Percentiles rank a stretch among this genome's conserved stretches.
Evolutionary conservation across 2,329 filamentous ascomycete genomes (phyloP).

Genomic region (Alternaria ventricosa): DNA sequence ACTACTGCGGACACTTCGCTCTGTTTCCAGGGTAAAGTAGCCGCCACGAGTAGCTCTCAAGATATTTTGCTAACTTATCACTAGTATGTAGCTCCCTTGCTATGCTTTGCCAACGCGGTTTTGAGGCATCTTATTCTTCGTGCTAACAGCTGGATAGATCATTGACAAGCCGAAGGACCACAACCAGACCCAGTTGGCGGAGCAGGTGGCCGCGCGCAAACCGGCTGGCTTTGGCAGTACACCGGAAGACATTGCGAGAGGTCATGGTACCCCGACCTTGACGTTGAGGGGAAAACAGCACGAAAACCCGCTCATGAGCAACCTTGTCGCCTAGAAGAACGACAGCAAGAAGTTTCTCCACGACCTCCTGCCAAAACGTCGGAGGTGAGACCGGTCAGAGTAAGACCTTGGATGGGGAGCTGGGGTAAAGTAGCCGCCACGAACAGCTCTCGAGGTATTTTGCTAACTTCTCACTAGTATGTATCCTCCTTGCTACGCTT

Average conservation of each 20-base stretch:
- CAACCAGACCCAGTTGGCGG: background rate
- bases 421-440: no score
- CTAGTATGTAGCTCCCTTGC: no score
- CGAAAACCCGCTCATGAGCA: slow-evolving; percentile 31
- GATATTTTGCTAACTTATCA: no score
- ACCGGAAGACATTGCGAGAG: slow-evolving; percentile 21
- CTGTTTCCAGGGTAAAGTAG: slow-evolving; percentile 23
- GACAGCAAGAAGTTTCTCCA: background rate
- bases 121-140: no score
- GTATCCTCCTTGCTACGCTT: no score
- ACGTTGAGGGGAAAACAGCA: slow-evolving; percentile 17
- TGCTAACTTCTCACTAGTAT: no score
- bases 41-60: no score
- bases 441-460: no score
- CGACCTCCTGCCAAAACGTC: background rate
- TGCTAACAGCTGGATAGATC: background rate
- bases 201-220: background rate
- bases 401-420: background rate
- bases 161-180: slow-evolving; percentile 10
- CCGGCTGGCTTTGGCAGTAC: slow-evolving; percentile 10
- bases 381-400: background rate
- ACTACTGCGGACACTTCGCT: slow-evolving; percentile 19
- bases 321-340: slow-evolving; percentile 5
- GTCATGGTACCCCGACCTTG: slow-evolving; percentile 24
- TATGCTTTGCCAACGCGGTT: no score